Base-by-base conservation (phyloP, 441 rosid genomes). In the Kokia cookei region DNA sequence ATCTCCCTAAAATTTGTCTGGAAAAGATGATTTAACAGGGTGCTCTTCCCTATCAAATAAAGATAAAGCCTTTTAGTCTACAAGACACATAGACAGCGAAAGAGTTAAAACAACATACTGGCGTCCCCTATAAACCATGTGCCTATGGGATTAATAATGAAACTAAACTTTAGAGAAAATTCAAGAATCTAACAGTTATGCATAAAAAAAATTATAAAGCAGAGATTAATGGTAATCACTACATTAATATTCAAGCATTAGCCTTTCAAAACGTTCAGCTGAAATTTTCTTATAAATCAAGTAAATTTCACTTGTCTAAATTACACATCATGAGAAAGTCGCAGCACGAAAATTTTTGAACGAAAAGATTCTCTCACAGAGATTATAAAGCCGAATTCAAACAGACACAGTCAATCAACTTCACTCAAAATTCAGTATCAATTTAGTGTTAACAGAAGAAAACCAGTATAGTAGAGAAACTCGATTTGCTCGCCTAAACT, bases 21-120 rank as follows among this genome's bases (percentile, higher is more conserved):
- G 73, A 92, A 94, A 60, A 92, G 90, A 86, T 92, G 91, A 82
- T 94, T 94, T 85, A 94, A 72, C 22, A 94, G 83, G 19, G 97
- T 92, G 81, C 98, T 91, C 81, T 91, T 93, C 76, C 97, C 97
- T 91, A 84, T 69, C n/a, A 7, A 48, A 24, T 58, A 19, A 61
- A 57, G 13, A 43, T 8, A 76, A 47, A n/a, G 22, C 43, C 55
- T 64, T 72, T 61, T 45, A 69, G 72, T 43, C 51, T 65, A 35
- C 42, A n/a, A 40, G 32, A 29, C 48, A 57, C 10, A 35, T 27
- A 59, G 17, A 27, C 3, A 4, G 17, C 2, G 35, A 48, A 15
- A 63, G 54, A 79, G 24, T 43, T 32, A 63, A 40, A 66, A 35
- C 51, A 11, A 13, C 14, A 63, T 3, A 5, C 43, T 11, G 27